Evolutionary conservation across 768 basidiomycete genomes (phyloP).

Genomic region (Fibroporia radiculosa): DNA sequence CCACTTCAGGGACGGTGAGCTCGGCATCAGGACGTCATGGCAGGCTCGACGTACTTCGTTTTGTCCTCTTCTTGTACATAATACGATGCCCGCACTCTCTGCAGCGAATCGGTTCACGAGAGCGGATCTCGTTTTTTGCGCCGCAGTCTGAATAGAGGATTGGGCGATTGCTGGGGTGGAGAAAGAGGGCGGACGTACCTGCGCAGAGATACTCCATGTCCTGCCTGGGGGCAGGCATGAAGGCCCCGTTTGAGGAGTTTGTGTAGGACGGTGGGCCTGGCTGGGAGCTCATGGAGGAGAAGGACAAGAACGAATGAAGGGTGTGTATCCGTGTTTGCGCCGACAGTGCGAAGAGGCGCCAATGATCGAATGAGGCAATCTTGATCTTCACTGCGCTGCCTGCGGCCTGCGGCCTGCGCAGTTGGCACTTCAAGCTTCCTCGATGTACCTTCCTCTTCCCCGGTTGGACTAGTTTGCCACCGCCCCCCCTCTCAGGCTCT

Average conservation of each 20-base stretch:
- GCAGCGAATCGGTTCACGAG: slow-evolving; percentile 91
- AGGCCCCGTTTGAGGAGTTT: slow-evolving; percentile 24
- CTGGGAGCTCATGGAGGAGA: slow-evolving; percentile 34
- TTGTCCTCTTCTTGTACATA: slow-evolving; percentile 97
- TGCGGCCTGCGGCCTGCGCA: not conserved
- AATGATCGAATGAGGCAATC: too few relatives aligned
- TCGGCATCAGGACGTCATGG: not conserved
- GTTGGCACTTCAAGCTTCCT: not conserved
- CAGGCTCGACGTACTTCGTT: slow-evolving; percentile 60
- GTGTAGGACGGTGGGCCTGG: slow-evolving; percentile 17
- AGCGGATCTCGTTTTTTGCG: slow-evolving; percentile 84
- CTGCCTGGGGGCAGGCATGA: slow-evolving; percentile 32
- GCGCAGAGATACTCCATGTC: slow-evolving; percentile 88
- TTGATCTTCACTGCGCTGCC: too few relatives aligned
- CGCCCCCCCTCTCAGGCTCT: too few relatives aligned
- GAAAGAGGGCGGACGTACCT: slow-evolving; percentile 35
- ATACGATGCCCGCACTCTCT: slow-evolving; percentile 96
- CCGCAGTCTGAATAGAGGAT: slow-evolving; percentile 58
- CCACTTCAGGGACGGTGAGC: slow-evolving; percentile 40
- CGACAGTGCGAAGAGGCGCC: too few relatives aligned
- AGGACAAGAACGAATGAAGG: slow-evolving; percentile 8
- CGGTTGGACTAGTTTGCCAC: too few relatives aligned
- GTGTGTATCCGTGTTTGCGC: slow-evolving; percentile 3
- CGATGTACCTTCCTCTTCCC: too few relatives aligned
- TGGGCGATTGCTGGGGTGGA: not conserved